Conservation (phyloP, 371 early-diverging fungal species). For the Rhizopus arrhizus region DNA sequence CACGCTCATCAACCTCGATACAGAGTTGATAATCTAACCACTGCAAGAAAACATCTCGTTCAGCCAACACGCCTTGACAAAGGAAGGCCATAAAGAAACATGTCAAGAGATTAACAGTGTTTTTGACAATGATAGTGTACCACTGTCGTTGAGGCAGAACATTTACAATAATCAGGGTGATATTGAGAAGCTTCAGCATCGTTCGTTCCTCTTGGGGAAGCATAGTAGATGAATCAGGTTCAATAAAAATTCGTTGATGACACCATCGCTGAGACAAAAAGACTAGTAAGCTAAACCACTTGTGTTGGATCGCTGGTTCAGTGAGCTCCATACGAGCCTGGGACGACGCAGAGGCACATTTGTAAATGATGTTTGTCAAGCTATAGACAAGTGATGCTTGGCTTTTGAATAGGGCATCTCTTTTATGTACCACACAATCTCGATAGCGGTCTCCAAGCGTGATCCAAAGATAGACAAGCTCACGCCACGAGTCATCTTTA, state of each 20-base stretch:
- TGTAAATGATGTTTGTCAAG: not conserved
- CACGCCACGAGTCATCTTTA: too few relatives aligned
- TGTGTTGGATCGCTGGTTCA: not conserved
- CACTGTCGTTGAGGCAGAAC: not conserved
- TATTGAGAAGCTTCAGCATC: not conserved
- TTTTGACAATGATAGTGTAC: slow-evolving; percentile 9
- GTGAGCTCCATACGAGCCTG: not conserved
- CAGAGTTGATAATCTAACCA: slow-evolving; percentile 17
- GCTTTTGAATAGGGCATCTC: too few relatives aligned
- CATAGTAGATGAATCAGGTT: not conserved
- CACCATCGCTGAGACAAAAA: not conserved
- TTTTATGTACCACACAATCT: too few relatives aligned
- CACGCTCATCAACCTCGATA: slow-evolving; percentile 29
- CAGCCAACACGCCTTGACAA: slow-evolving; percentile 23
- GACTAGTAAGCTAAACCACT: not conserved
- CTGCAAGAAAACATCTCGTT: slow-evolving; percentile 10
- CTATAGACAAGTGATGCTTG: not conserved
- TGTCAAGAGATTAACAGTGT: slow-evolving; percentile 19
- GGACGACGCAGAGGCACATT: not conserved
- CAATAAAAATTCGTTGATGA: not conserved
- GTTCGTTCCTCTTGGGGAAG: not conserved
- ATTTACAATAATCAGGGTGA: slow-evolving; percentile 1
- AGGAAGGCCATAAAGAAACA: slow-evolving; percentile 31
- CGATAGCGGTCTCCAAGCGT: too few relatives aligned
- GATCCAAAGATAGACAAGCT: too few relatives aligned